Conservation (phyloP, 768 basidiomycete species). For the Tylopilus intermedius region DNA sequence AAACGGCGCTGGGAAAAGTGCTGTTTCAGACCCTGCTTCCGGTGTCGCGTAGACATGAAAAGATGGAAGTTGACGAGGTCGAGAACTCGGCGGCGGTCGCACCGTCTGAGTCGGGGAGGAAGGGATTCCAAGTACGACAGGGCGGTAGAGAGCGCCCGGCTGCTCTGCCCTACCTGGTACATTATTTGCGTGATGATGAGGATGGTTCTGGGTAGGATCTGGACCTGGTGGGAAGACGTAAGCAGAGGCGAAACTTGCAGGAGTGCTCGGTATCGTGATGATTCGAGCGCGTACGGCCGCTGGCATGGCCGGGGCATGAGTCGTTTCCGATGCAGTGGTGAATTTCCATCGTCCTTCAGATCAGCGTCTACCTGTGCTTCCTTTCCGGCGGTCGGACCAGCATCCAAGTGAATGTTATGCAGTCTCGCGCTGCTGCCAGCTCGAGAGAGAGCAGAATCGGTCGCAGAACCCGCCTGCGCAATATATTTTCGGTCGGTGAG, state of each 20-base stretch:
- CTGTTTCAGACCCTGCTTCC: constrained; percentile 36
- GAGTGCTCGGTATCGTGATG: constrained; percentile 34
- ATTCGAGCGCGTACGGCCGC: constrained; percentile 7
- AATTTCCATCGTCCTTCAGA: not conserved
- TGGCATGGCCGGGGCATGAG: constrained; percentile 16
- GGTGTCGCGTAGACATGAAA: constrained; percentile 34
- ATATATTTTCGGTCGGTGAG: constrained; percentile 1
- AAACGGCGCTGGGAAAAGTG: constrained; percentile 43
- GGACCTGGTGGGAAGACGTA: constrained; percentile 29
- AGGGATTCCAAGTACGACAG: constrained; percentile 46
- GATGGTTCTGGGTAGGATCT: constrained; percentile 40
- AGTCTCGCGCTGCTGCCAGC: not conserved
- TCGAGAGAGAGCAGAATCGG: not conserved
- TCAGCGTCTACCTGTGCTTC: not conserved
- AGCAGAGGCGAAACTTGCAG: constrained; percentile 40
- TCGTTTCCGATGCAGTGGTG: constrained; percentile 5
- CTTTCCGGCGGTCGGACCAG: not conserved
- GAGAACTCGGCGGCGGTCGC: constrained; percentile 36
- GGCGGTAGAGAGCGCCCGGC: constrained; percentile 42
- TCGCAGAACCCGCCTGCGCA: not conserved
- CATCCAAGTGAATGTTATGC: not conserved
- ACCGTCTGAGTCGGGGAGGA: constrained; percentile 37
- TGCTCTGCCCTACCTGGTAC: constrained; percentile 36
- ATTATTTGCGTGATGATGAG: constrained; percentile 44
- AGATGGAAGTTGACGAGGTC: constrained; percentile 46